phyloP scores from a whole-genome alignment of 2,329 filamentous ascomycete species.

The Penicillium carneum region DNA sequence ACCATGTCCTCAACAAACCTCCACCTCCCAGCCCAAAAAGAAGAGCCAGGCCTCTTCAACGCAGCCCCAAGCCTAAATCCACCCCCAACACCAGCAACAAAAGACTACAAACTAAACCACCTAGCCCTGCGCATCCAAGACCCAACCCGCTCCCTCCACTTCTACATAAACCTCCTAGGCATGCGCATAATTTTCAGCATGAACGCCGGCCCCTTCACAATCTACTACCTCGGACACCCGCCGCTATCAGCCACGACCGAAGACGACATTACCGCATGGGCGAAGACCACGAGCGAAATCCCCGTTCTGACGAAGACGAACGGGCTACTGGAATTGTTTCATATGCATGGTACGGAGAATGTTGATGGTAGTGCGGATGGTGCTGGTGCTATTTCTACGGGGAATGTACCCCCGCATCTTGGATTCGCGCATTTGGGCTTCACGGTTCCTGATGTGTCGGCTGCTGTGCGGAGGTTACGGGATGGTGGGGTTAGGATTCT shows the following conservation, averaged over 20 bases:
- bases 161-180: slow-evolving; percentile 50
- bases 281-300: slow-evolving; percentile 37
- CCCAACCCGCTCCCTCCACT: slow-evolving; percentile 45
- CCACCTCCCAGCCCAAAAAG: slow-evolving; percentile 32
- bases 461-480: slow-evolving; percentile 42
- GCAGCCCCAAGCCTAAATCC: slow-evolving; percentile 42
- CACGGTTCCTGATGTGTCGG: slow-evolving; percentile 48
- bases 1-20: slow-evolving; percentile 24
- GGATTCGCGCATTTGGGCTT: slow-evolving; percentile 52
- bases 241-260: slow-evolving; percentile 36
- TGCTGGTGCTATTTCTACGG: slow-evolving; percentile 36
- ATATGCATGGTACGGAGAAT: slow-evolving; percentile 48
- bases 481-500: slow-evolving; percentile 42
- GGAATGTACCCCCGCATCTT: slow-evolving; percentile 46
- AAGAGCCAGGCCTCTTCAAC: slow-evolving; percentile 42
- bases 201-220: slow-evolving; percentile 51
- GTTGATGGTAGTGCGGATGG: too few species aligned
- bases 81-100: slow-evolving; percentile 38
- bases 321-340: slow-evolving; percentile 49
- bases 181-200: slow-evolving; percentile 52
- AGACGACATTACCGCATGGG: slow-evolving; percentile 41
- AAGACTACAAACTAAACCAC: slow-evolving; percentile 50
- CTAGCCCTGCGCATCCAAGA: slow-evolving; percentile 49
- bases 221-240: slow-evolving; percentile 52
- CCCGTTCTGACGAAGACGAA: slow-evolving; percentile 41